Evolutionary conservation across 2,329 filamentous ascomycete genomes (phyloP).

Genomic region (Tolypocladium paradoxum): DNA sequence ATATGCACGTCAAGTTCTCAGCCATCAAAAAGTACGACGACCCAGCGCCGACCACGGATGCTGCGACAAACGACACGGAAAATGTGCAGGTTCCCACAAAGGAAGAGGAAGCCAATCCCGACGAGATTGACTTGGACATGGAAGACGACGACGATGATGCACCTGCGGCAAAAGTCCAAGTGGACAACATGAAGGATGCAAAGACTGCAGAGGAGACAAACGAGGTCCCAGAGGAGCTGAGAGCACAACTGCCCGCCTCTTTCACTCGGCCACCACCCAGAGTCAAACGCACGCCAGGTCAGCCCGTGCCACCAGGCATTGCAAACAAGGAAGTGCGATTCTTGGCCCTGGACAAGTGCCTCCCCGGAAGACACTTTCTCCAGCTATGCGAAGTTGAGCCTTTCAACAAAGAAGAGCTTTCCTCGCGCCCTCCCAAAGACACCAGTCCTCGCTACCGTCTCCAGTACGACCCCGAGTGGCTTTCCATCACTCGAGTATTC

Average conservation of each 20-base stretch:
- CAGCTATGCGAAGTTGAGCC: constrained; percentile 60
- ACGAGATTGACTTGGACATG: constrained; percentile 62
- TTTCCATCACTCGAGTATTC: constrained; percentile 83
- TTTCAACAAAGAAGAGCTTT: constrained; percentile 21
- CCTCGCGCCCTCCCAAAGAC: constrained; percentile 9
- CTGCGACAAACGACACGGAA: not conserved
- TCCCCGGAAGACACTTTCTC: constrained; percentile 69
- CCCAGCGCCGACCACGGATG: not conserved
- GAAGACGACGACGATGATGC: constrained; percentile 28
- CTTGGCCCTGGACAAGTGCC: constrained; percentile 84
- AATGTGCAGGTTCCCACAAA: not conserved
- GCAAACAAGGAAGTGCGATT: constrained; percentile 73
- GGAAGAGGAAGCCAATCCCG: constrained; percentile 39
- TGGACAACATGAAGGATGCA: not conserved
- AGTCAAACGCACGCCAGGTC: constrained; percentile 34
- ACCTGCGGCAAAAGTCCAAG: not conserved
- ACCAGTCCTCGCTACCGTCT: constrained; percentile 42
- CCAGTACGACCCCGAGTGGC: constrained; percentile 87
- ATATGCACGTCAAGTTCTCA: constrained; percentile 80
- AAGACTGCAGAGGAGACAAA: constrained; percentile 7
- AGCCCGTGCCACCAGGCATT: constrained; percentile 60
- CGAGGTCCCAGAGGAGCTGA: constrained; percentile 50
- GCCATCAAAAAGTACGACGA: constrained; percentile 53
- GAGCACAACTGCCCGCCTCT: constrained; percentile 65
- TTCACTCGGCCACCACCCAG: constrained; percentile 41